Base-by-base conservation (phyloP, 495 filamentous ascomycete species). In the Hypoxylon perforatum region DNA sequence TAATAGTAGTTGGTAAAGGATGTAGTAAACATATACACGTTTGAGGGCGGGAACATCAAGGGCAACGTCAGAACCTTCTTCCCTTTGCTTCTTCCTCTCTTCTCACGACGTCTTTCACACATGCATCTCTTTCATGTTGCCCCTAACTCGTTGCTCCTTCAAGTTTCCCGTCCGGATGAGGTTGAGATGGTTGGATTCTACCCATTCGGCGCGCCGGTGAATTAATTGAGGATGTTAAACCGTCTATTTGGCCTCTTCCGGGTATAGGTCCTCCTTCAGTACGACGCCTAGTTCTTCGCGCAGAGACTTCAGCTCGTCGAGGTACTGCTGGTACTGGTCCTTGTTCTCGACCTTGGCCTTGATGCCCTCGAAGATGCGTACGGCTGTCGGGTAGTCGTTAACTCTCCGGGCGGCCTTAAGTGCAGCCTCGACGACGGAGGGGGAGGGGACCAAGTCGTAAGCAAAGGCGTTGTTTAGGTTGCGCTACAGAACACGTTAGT, bases 391-490 rank as follows among this genome's bases (percentile, higher is more conserved):
- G 86, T 90, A 98, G 85, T 99, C 95, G 82, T 99, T 97, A 76
- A 99, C 96, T 77, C 95, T 87, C 75, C 95, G 85, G 51, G 95
- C 95, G 63, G 95, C 95, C 77, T 86, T 89, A 55, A 99, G 86
- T 56, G 95, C 95, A 69, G 95, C 94, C 70, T 87, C 86, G 80
- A 97, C 88, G 75, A 99, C 96, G 71, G 92, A 88, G 53, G 94
- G 87, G 52, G 94, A 94, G 70, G 95, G 95, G 65, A 99, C 95
- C 74, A 99, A 88, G 87, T 99, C 95, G 89, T 99, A 99, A 78
- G 95, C 95, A 82, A 99, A 99, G 78, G 91, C 93, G 83, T 99
- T 99, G 90, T 99, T 99, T 70, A 99, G 86, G 82, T 99, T 99
- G 76, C 95, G 93, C 93, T 99, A 73, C 63, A 57, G 30, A 18